phyloP scores from a whole-genome alignment of 257 asterid species.

The Datura wrightii region DNA sequence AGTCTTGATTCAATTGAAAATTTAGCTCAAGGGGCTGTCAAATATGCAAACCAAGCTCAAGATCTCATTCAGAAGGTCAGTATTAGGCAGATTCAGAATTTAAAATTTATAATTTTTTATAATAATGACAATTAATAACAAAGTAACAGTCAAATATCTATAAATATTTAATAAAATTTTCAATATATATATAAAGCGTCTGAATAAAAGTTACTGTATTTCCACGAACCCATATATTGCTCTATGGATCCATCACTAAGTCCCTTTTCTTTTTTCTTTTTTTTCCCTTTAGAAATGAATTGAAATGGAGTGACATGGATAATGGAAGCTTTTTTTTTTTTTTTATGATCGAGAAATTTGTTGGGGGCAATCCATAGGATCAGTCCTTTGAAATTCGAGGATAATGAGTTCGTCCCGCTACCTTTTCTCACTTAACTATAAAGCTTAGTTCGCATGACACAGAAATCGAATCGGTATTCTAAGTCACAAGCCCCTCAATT shows the following conservation, averaged over 20 bases:
- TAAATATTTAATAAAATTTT: too few species aligned
- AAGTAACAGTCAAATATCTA: too few species aligned
- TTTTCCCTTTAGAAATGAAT: background rate
- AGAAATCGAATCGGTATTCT: too few species aligned
- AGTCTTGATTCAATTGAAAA: conserved; percentile 48
- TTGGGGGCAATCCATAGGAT: background rate
- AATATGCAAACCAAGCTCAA: conserved; percentile 55
- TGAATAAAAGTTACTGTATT: too few species aligned
- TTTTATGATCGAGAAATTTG: too few species aligned
- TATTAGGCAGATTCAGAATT: background rate
- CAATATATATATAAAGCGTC: too few species aligned
- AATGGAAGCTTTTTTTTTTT: background rate
- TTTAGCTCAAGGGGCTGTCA: conserved; percentile 52
- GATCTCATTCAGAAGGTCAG: conserved; percentile 54
- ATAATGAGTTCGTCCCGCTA: background rate
- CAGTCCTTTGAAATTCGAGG: background rate
- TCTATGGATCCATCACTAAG: too few species aligned
- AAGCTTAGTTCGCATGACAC: background rate
- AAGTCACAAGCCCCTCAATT: background rate
- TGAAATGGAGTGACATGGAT: background rate
- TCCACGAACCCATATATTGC: too few species aligned
- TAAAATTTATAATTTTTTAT: too few species aligned
- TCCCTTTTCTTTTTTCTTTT: too few species aligned
- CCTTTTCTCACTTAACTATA: background rate
- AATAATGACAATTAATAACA: too few species aligned